Evolutionary conservation across 1,284 basidiomycete genomes (phyloP), one percentile per base, ranked within the genome.

Genomic region (Mycosarcoma mackinlayi): DNA sequence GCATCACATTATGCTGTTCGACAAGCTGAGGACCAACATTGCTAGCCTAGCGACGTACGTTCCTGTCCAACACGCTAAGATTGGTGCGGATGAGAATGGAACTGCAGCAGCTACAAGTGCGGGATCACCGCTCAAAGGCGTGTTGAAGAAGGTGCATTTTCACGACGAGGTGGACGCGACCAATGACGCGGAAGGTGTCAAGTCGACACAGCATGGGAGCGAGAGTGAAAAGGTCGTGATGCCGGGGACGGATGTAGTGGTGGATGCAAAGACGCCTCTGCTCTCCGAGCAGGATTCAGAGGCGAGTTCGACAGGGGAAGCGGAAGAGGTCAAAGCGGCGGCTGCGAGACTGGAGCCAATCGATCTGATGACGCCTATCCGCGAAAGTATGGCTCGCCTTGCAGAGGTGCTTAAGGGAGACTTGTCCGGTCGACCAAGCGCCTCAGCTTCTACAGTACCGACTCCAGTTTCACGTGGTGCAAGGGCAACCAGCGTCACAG

Each of bases 111-210:
- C 51, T 13, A 9, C 41, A 28, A 42, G 21, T 38, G 37, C 37
- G 14, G 37, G 14, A 5, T 45, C 53, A 23, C 50, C 48, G 18
- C 35, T 66, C 6, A 73, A 66, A 46, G 66, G 73, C 18, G 73
- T 68, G 14, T 47, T 75, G 16, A 77, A 76, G 59, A 70, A 74
- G 49, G 73, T 76, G 3, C 73, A 76, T 33, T 76, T 77, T 44
- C 41, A 61, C 31, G 76, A 77, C 39, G 70, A 73, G n/a, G 42
- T 68, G 25, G 50, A 50, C 9, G 39, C 35, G 3, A 9, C 34
- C 23, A 34, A 56, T 18, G 62, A 64, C n/a, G n/a, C n/a, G 50
- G 61, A 71, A 23, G 55, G 50, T 0, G 46, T 63, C 39, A 64
- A 76, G 44, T 51, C 55, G 9, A 73, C 52, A 9, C 58, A 69